phyloP scores from a whole-genome alignment of 2,329 filamentous ascomycete genomes.

The Ascochyta viciae-villosae region DNA sequence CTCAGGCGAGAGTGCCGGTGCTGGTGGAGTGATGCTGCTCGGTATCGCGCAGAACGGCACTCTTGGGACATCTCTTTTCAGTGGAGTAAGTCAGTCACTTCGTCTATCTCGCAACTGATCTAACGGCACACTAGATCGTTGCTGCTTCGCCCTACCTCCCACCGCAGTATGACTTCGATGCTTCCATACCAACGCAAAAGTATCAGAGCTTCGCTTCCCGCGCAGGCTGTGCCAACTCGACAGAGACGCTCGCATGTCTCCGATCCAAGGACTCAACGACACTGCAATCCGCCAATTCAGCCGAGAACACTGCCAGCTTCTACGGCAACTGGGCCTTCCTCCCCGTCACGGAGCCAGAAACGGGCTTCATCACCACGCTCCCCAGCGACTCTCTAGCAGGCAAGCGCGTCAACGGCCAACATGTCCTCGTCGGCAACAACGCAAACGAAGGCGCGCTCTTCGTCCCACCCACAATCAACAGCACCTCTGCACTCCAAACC shows the following conservation, averaged over 20 bases:
- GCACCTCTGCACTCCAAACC: slow-evolving; percentile 47
- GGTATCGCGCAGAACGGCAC: slow-evolving; percentile 38
- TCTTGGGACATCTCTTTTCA: slow-evolving; percentile 41
- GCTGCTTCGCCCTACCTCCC: slow-evolving; percentile 61
- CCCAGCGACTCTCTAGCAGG: slow-evolving; percentile 48
- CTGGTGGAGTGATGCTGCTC: slow-evolving; percentile 49
- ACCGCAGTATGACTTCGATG: slow-evolving; percentile 60
- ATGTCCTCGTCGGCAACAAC: slow-evolving; percentile 52
- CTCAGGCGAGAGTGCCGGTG: slow-evolving; percentile 49
- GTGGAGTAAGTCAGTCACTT: slow-evolving; percentile 33
- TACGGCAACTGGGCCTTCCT: slow-evolving; percentile 54
- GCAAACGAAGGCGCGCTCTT: slow-evolving; percentile 60
- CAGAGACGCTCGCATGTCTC: slow-evolving; percentile 51
- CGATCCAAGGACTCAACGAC: slow-evolving; percentile 40
- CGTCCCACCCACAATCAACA: slow-evolving; percentile 54
- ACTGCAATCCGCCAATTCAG: slow-evolving; percentile 48
- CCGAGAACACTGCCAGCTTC: slow-evolving; percentile 42
- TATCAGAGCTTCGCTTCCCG: slow-evolving; percentile 54
- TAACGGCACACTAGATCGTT: slow-evolving; percentile 17
- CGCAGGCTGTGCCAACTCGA: slow-evolving; percentile 37
- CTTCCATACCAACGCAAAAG: slow-evolving; percentile 51
- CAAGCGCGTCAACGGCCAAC: slow-evolving; percentile 48
- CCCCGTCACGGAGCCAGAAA: slow-evolving; percentile 50
- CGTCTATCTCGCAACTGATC: neutral
- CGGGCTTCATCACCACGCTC: slow-evolving; percentile 44